phyloP scores from a whole-genome alignment of 495 filamentous ascomycete species.

The Astrocystis sublimbata region DNA sequence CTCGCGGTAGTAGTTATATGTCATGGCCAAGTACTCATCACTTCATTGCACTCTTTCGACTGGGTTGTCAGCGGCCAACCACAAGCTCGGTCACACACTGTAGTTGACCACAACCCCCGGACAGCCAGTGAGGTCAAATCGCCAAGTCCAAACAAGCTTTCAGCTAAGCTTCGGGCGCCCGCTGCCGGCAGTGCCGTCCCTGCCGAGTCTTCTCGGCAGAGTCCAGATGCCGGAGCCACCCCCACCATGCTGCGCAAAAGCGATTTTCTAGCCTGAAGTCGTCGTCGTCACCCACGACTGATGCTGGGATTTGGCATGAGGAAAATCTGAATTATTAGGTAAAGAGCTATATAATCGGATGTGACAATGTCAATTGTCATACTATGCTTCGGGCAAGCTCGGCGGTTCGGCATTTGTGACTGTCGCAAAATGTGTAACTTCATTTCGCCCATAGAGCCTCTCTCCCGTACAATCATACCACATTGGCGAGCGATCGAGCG shows the following conservation, averaged over 20 bases:
- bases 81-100: too few species aligned
- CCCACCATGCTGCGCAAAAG: neutral
- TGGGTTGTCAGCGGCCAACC: too few species aligned
- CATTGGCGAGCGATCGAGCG: too few species aligned
- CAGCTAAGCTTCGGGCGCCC: neutral
- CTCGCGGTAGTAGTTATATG: neutral
- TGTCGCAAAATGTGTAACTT: neutral
- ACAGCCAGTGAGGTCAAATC: too few species aligned
- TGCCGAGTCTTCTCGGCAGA: neutral
- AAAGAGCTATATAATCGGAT: too few species aligned
- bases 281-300: constrained; percentile 2
- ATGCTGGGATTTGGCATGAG: neutral
- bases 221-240: neutral
- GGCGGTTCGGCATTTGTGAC: constrained; percentile 26
- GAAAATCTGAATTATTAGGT: too few species aligned
- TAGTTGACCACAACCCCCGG: too few species aligned
- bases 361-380: constrained; percentile 17
- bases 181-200: neutral
- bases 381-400: constrained; percentile 17
- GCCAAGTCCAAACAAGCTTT: neutral
- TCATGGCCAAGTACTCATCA: neutral
- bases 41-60: neutral
- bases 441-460: neutral
- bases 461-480: neutral
- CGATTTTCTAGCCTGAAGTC: neutral